Conservation (phyloP, 495 filamentous ascomycete species). For the Podospora fimiseda region DNA sequence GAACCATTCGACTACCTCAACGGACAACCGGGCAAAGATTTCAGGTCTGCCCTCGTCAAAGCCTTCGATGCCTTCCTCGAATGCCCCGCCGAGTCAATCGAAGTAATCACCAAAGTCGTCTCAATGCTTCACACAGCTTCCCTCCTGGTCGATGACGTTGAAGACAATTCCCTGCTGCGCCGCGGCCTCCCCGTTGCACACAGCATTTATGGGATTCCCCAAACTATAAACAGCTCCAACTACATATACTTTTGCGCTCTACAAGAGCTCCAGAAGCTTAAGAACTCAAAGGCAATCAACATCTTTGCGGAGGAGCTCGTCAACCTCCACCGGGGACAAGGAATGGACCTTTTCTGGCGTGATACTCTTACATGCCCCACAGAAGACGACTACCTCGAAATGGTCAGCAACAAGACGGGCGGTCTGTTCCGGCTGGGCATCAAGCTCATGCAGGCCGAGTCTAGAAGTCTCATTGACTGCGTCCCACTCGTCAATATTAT, state of each 20-base stretch:
- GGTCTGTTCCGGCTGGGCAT: constrained; percentile 91
- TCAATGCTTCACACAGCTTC: constrained; percentile 93
- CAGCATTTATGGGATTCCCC: constrained; percentile 87
- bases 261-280: constrained; percentile 70
- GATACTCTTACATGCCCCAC: constrained; percentile 89
- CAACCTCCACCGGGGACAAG: constrained; percentile 92
- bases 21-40: constrained; percentile 83
- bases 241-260: constrained; percentile 93
- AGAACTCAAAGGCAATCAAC: constrained; percentile 60
- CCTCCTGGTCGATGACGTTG: constrained; percentile 86
- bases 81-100: constrained; percentile 70
- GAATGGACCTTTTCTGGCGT: constrained; percentile 97
- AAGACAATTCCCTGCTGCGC: constrained; percentile 76
- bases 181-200: constrained; percentile 90
- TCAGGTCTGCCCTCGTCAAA: constrained; percentile 75
- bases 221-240: constrained; percentile 96
- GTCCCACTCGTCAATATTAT: constrained; percentile 83
- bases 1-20: constrained; percentile 87
- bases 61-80: constrained; percentile 89
- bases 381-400: constrained; percentile 96
- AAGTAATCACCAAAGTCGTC: constrained; percentile 79
- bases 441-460: constrained; percentile 94
- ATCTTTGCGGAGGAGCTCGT: constrained; percentile 86
- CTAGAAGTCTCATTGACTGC: constrained; percentile 58
- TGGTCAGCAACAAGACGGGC: constrained; percentile 97